Percentiles rank a stretch among this genome's conserved stretches.
These are phyloP conservation scores for Schizonepeta tenuifolia DNA, from an alignment of 257 asterid genomes.

Conservation along the genomic window DNA sequence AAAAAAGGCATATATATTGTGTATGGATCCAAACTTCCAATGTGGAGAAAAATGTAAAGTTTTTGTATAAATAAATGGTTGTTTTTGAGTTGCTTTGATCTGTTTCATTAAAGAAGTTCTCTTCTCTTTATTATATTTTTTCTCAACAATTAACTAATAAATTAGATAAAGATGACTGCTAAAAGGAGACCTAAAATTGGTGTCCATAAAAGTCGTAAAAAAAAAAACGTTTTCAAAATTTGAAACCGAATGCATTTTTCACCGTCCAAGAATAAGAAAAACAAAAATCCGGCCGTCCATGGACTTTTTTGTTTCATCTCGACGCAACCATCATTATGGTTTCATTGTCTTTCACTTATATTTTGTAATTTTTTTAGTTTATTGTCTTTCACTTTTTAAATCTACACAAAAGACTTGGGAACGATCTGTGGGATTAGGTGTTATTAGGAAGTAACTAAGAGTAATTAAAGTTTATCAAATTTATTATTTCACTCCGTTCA, in stretches of 20 bases:
- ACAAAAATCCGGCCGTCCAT: conserved; percentile 34
- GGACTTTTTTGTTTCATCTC: not conserved
- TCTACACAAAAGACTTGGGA: no score
- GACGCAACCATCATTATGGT: not conserved
- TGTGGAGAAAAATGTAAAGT: not conserved
- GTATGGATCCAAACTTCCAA: not conserved
- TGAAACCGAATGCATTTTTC: conserved; percentile 25
- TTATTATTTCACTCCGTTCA: no score
- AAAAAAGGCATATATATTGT: conserved; percentile 19
- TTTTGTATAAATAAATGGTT: not conserved
- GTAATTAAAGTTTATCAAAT: no score
- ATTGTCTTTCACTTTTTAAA: no score
- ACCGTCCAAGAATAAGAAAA: conserved; percentile 21
- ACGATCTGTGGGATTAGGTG: no score
- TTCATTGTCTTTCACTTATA: no score
- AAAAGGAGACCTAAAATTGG: no score
- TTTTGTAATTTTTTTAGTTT: no score
- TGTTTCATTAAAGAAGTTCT: not conserved
- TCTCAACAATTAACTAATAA: no score
- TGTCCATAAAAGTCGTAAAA: not conserved
- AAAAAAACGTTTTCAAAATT: conserved; percentile 16
- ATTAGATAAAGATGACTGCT: no score
- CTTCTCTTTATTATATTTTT: no score
- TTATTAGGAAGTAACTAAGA: no score
- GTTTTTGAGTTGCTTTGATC: not conserved